These are phyloP conservation scores for Yarrowia divulgata DNA, from an alignment of 805 yeast genomes.

Conservation along the genomic window DNA sequence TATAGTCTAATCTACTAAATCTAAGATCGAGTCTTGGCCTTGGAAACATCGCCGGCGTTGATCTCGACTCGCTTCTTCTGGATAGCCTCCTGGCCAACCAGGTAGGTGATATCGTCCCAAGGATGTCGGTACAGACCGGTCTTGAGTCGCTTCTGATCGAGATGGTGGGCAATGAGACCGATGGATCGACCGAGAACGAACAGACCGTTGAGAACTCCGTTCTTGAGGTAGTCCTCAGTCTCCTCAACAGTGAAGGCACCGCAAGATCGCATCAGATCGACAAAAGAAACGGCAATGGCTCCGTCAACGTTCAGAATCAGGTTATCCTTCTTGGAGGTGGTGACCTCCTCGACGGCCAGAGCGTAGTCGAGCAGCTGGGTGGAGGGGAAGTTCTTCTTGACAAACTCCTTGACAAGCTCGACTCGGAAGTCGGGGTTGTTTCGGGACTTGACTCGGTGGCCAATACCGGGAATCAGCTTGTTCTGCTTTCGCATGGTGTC, in stretches of 20 bases:
- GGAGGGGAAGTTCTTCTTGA: conserved; percentile 55
- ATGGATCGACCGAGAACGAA: conserved; percentile 57
- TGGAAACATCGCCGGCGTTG: conserved; percentile 49
- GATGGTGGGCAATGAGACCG: conserved; percentile 57
- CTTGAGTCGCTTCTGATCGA: conserved; percentile 57
- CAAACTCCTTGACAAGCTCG: conserved; percentile 57
- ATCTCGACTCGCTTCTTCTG: conserved; percentile 52
- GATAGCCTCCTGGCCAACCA: conserved; percentile 52
- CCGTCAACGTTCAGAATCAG: conserved; percentile 57
- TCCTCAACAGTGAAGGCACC: conserved; percentile 57
- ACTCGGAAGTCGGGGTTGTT: conserved; percentile 59
- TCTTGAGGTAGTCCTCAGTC: conserved; percentile 55
- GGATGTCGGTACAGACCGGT: conserved; percentile 58
- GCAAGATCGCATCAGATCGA: conserved; percentile 55
- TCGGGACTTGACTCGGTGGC: conserved; percentile 58
- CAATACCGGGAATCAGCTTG: conserved; percentile 58
- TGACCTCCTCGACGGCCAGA: conserved; percentile 57
- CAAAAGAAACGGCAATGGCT: conserved; percentile 56
- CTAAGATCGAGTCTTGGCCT: conserved; percentile 43
- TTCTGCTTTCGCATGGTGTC: conserved; percentile 58
- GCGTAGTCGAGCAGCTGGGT: conserved; percentile 56
- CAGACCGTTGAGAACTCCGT: conserved; percentile 58
- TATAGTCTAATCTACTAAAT: not conserved
- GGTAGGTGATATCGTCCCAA: conserved; percentile 58
- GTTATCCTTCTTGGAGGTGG: conserved; percentile 59